Conservation (phyloP, 192 early-diverging fungal species). For the Pilobolus umbonatus region DNA sequence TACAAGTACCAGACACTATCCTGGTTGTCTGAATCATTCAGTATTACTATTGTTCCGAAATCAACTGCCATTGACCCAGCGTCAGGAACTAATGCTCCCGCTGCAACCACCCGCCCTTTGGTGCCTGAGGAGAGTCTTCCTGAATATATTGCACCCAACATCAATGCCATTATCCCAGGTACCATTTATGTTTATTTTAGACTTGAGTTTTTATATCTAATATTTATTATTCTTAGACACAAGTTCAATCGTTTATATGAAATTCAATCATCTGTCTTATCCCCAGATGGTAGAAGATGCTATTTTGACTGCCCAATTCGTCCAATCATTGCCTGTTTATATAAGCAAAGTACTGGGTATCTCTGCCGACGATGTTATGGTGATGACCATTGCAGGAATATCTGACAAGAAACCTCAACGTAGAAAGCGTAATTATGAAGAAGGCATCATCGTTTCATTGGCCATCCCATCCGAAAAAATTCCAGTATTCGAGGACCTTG, state of each 20-base stretch:
- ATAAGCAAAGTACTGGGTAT: constrained; percentile 12
- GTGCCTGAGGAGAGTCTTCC: constrained; percentile 5
- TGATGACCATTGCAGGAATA: constrained; percentile 13
- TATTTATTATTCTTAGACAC: background rate
- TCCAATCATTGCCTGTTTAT: constrained; percentile 18
- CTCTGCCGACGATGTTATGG: constrained; percentile 22
- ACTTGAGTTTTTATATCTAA: background rate
- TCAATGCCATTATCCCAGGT: constrained; percentile 19
- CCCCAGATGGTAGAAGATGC: constrained; percentile 27
- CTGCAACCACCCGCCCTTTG: background rate
- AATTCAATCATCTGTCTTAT: constrained; percentile 24
- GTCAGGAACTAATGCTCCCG: background rate
- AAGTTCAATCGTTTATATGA: constrained; percentile 16
- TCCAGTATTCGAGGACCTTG: background rate
- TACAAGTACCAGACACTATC: constrained; percentile 22
- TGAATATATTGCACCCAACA: constrained; percentile 27
- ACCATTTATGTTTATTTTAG: background rate
- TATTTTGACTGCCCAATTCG: constrained; percentile 26
- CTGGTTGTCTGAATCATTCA: constrained; percentile 18
- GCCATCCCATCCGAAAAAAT: constrained; percentile 18
- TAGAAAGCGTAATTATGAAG: background rate
- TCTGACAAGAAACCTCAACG: background rate
- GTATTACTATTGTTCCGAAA: background rate
- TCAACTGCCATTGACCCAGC: background rate
- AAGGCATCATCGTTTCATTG: constrained; percentile 24